phyloP scores from a whole-genome alignment of 2,329 filamentous ascomycete genomes.

The Diaporthe batatas region DNA sequence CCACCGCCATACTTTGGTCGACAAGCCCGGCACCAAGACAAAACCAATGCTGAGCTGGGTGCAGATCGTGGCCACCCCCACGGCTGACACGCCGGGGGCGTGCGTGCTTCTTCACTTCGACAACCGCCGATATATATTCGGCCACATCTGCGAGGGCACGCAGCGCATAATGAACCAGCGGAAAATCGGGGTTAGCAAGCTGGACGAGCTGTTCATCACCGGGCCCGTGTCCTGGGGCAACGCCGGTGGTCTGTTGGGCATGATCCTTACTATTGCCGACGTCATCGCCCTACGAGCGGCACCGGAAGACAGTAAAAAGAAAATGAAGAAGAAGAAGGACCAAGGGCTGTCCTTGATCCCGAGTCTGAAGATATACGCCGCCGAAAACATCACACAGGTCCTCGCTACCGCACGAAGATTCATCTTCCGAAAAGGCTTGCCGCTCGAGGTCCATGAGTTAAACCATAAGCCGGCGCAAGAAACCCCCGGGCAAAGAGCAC shows the following conservation, averaged over 20 bases:
- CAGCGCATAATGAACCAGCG: slow-evolving; percentile 82
- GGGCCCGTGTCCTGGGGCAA: slow-evolving; percentile 82
- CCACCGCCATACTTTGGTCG: slow-evolving; percentile 2
- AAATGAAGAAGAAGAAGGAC: slow-evolving; percentile 56
- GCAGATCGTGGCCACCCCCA: slow-evolving; percentile 84
- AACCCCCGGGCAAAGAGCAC: slow-evolving; percentile 66
- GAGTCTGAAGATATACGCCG: slow-evolving; percentile 79
- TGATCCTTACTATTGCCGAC: slow-evolving; percentile 88
- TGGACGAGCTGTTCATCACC: slow-evolving; percentile 85
- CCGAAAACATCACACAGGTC: slow-evolving; percentile 82
- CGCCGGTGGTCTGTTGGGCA: slow-evolving; percentile 85
- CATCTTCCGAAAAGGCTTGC: slow-evolving; percentile 86
- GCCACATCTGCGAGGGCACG: slow-evolving; percentile 84
- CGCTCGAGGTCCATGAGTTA: slow-evolving; percentile 79
- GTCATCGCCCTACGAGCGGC: slow-evolving; percentile 60
- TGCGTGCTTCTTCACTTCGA: slow-evolving; percentile 84
- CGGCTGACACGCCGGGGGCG: slow-evolving; percentile 88
- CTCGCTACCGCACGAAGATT: slow-evolving; percentile 88
- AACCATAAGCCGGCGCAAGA: slow-evolving; percentile 56
- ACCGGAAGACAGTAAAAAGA: slow-evolving; percentile 52
- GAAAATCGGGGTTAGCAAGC: slow-evolving; percentile 72
- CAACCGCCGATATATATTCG: slow-evolving; percentile 86
- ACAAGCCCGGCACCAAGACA: slow-evolving; percentile 19
- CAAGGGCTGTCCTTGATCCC: slow-evolving; percentile 53
- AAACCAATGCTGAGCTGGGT: slow-evolving; percentile 77